Evolutionary conservation across 192 early-diverging fungal genomes (phyloP), one percentile per base, ranked within the genome.

Genomic region (Phycomyces nitens): DNA sequence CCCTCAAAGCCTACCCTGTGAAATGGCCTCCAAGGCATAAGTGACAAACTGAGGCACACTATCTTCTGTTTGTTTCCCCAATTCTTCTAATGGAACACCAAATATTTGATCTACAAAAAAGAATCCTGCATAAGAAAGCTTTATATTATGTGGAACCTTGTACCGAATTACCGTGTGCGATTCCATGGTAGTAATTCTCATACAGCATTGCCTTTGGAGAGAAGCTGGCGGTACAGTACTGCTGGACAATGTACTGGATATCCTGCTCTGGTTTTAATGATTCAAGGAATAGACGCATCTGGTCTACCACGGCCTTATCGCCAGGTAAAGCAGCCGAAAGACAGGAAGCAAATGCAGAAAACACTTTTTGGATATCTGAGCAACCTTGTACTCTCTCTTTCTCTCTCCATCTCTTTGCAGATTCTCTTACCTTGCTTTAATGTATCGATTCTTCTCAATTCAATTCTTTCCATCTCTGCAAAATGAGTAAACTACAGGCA

Each of bases 61-160:
- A 62, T 82, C 80, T 26, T 81, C 74, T 34, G 80, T 80, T 23
- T 84, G 77, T 55, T 83, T 73, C 22, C 81, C 79, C 53, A 86
- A 80, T 62, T 89, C 86, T 20, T 85, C 87, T 50, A 92, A 82
- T 18, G 85, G 70, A 49, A 92, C 87, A 15, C 88, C 89, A 79
- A 92, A 92, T 23, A 86, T 77, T 78, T 92, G 89, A 74, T 87
- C 86, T 85, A 60, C 21, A n/a, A n/a, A n/a, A n/a, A n/a, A n/a
- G n/a, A n/a, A n/a, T n/a, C n/a, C 18, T 20, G 26, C 44, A 44
- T 26, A 18, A 12, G 50, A 11, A 22, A 5, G 15, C 15, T 18
- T 43, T 22, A 39, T 14, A 47, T 18, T 47, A 34, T 34, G 8
- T 15, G 43, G 1, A 34, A 34, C 29, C 29, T 34, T 34, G 29